These are phyloP conservation scores for Gossypium arboreum DNA, from an alignment of 345 rosid genomes.

Conservation along the genomic window DNA sequence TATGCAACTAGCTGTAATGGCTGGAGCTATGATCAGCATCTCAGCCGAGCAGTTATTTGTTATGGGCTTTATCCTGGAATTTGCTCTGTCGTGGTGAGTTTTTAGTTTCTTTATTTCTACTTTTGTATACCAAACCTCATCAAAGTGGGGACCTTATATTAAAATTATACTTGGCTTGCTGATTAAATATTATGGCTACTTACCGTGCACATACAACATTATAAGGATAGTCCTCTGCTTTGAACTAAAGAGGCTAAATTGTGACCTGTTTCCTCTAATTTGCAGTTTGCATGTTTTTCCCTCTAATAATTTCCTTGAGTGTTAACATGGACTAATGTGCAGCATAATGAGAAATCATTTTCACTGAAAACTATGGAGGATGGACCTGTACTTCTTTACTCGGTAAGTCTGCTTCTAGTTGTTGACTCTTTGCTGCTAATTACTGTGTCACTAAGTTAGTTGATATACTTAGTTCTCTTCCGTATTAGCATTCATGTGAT, in stretches of 20 bases:
- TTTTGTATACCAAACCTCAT: neutral
- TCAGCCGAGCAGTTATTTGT: conserved; percentile 78
- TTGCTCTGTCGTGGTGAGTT: conserved; percentile 83
- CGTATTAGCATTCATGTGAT: conserved; percentile 1
- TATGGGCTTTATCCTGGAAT: conserved; percentile 84
- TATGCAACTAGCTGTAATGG: conserved; percentile 41
- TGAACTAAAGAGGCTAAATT: neutral
- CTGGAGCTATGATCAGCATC: conserved; percentile 54
- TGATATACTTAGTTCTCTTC: neutral
- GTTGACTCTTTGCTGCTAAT: conserved; percentile 8
- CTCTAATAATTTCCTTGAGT: conserved; percentile 7
- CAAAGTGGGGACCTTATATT: neutral
- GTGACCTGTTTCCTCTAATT: neutral
- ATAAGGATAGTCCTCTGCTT: neutral
- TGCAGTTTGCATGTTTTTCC: neutral
- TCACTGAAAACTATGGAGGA: conserved; percentile 97
- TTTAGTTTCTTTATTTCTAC: conserved; percentile 10
- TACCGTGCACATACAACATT: neutral
- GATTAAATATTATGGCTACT: neutral
- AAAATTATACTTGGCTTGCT: neutral
- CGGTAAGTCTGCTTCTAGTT: conserved; percentile 45
- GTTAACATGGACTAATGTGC: conserved; percentile 27
- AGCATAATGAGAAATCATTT: conserved; percentile 75
- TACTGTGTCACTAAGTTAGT: neutral
- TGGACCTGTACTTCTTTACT: conserved; percentile 75